These are phyloP conservation scores for Podila epigama DNA, from an alignment of 192 early-diverging fungal genomes.

Conservation along the genomic window DNA sequence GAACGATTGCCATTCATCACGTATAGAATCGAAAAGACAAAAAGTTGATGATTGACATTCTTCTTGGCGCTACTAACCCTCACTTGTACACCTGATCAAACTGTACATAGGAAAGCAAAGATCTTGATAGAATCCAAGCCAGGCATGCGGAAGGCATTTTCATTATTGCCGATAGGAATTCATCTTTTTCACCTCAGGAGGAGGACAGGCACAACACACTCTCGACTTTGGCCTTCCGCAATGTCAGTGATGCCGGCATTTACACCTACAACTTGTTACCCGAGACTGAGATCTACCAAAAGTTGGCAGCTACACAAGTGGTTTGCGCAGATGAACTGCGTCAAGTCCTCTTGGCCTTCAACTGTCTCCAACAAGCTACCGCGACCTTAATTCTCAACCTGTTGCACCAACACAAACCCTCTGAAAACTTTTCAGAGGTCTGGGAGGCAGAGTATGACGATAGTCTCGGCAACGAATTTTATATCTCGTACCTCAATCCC, in stretches of 20 bases:
- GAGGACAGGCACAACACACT: constrained; percentile 46
- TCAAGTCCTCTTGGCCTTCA: constrained; percentile 62
- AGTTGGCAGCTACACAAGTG: constrained; percentile 57
- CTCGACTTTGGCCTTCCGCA: constrained; percentile 42
- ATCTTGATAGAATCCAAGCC: constrained; percentile 45
- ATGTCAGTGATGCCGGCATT: constrained; percentile 58
- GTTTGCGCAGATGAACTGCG: constrained; percentile 60
- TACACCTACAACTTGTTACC: constrained; percentile 71
- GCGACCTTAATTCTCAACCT: constrained; percentile 71
- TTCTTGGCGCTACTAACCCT: neutral
- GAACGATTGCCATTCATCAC: too few relatives aligned
- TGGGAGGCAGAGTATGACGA: constrained; percentile 79
- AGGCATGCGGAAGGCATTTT: constrained; percentile 45
- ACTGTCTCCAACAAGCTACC: constrained; percentile 62
- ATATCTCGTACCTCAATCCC: constrained; percentile 58
- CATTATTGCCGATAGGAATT: constrained; percentile 44
- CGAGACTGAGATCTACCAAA: constrained; percentile 67
- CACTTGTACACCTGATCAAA: neutral
- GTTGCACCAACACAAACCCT: constrained; percentile 62
- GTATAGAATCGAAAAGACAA: too few relatives aligned
- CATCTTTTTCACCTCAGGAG: constrained; percentile 27
- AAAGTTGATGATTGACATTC: too few relatives aligned
- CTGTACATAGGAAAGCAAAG: constrained; percentile 35
- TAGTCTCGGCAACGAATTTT: constrained; percentile 73
- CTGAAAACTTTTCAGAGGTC: constrained; percentile 58